Evolutionary conservation across 352 stramenopile species (phyloP).

Genomic region (Saprolegnia parasitica): DNA sequence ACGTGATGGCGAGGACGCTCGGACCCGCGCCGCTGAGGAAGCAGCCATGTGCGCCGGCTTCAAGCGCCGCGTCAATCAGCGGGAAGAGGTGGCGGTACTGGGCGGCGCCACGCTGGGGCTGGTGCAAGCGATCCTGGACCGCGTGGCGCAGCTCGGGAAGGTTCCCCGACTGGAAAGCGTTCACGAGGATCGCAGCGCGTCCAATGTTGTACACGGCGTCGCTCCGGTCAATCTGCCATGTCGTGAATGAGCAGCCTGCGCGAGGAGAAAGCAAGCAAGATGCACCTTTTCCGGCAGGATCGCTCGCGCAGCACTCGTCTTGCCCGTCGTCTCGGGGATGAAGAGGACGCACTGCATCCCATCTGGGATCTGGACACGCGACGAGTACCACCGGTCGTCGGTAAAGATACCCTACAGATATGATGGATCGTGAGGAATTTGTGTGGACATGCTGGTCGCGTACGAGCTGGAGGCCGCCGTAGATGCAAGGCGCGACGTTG

Average conservation of each 20-base stretch:
- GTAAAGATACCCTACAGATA: slow-evolving; percentile 66
- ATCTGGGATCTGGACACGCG: slow-evolving; percentile 93
- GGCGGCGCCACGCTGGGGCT: slow-evolving; percentile 92
- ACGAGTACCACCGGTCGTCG: slow-evolving; percentile 95
- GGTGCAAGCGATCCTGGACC: slow-evolving; percentile 92
- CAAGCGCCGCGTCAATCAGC: slow-evolving; percentile 95
- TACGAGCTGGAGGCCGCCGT: slow-evolving; percentile 96
- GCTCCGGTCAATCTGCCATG: slow-evolving; percentile 56
- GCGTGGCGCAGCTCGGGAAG: slow-evolving; percentile 94
- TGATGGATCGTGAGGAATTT: not conserved
- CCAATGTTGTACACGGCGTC: slow-evolving; percentile 98
- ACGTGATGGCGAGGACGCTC: slow-evolving; percentile 97
- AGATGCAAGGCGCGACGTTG: slow-evolving; percentile 98
- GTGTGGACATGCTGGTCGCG: not conserved
- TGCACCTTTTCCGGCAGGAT: slow-evolving; percentile 86
- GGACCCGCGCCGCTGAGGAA: slow-evolving; percentile 97
- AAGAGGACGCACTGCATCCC: slow-evolving; percentile 98
- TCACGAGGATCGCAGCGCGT: slow-evolving; percentile 95
- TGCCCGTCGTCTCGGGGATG: slow-evolving; percentile 97
- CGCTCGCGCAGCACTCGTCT: slow-evolving; percentile 88
- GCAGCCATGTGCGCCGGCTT: slow-evolving; percentile 89
- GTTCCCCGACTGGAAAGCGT: slow-evolving; percentile 95
- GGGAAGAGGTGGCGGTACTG: slow-evolving; percentile 96
- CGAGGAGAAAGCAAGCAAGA: not conserved
- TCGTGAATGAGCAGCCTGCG: not conserved